Base-by-base conservation (phyloP, 2,329 filamentous ascomycete genomes). In the Coniella lustricola region DNA sequence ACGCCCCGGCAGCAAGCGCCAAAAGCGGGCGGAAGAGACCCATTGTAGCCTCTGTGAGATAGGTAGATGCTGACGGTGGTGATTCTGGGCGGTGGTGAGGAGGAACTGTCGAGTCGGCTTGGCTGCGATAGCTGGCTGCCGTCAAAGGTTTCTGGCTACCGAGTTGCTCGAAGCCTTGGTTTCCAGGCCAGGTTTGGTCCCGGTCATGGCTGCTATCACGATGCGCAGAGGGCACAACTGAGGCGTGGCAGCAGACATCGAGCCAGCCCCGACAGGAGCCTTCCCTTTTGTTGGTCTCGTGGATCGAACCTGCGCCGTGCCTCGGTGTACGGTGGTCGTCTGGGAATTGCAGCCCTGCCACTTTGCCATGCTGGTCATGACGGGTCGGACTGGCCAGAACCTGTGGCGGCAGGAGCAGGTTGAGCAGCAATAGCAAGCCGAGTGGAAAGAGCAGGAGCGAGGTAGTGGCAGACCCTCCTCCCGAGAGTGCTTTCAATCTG, bases 1-100 rank as follows among this genome's bases (percentile, higher is more conserved):
- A 43, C 17, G 40, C 45, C 21, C 39, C 45, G 4, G 32, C 35
- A 12, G 40, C 49, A 31, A 51, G 17, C 16, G 49, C 32, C 16
- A 51, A 31, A 17, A 39, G 12, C 2, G 37, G 35, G 10, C 40
- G 46, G 29, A 45, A 20, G 10, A 47, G 32, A 13, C 44, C 35
- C 49, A 51, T 44, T 17, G 49, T 44, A 18, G 10, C 25, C 25
- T 21, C 17, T 16, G 16, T 21, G 16, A 42, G 16, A 21, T 41
- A 34, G 14, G 21, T 14, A 31, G 21, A n/a, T 17, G n/a, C 18
- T 8, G 39, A 13, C 16, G 42, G 38, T 32, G 17, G 25, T 5
- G 25, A 5, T 10, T 29, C 25, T 10, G 25, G 5, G 25, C 10
- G 25, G 25, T 29, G 25, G 25, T 29, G 25, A 5, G 5, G 25